Conservation (phyloP, 2,329 filamentous ascomycete genomes). For the Polychaeton citri region DNA sequence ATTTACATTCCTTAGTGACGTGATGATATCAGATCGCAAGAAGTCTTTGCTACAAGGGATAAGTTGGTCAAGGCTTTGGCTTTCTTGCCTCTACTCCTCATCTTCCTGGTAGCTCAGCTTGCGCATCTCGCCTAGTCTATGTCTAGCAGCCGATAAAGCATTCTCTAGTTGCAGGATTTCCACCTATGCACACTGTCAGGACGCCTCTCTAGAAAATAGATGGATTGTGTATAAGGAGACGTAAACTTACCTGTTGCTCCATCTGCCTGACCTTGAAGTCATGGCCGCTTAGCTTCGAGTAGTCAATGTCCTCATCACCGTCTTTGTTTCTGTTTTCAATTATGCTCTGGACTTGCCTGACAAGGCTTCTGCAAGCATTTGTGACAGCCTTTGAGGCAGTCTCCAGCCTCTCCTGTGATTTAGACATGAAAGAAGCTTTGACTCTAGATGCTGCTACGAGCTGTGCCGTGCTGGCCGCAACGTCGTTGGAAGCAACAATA, state of each 20-base stretch:
- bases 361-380: conserved; percentile 70
- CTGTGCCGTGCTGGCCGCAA: conserved; percentile 90
- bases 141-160: conserved; percentile 60
- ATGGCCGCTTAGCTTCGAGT: conserved; percentile 73
- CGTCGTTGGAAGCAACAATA: conserved; percentile 94
- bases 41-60: no score
- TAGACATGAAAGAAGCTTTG: conserved; percentile 96
- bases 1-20: no score
- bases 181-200: conserved; percentile 45
- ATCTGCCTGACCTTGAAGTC: conserved; percentile 99
- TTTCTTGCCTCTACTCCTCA: conserved; percentile 10
- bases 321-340: conserved; percentile 76
- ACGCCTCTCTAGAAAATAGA: not conserved
- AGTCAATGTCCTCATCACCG: conserved; percentile 70
- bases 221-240: conserved; percentile 1
- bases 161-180: conserved; percentile 97
- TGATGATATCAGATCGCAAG: no score
- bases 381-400: conserved; percentile 87
- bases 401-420: conserved; percentile 86
- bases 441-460: conserved; percentile 89
- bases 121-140: conserved; percentile 88
- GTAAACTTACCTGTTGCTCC: conserved; percentile 81
- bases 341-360: conserved; percentile 86
- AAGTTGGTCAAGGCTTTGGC: no score
- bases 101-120: conserved; percentile 91